Percentiles rank a stretch among this genome's conserved stretches.
phyloP scores from a whole-genome alignment of 176 grass and related monocot species.

The Aegilops speltoides region DNA sequence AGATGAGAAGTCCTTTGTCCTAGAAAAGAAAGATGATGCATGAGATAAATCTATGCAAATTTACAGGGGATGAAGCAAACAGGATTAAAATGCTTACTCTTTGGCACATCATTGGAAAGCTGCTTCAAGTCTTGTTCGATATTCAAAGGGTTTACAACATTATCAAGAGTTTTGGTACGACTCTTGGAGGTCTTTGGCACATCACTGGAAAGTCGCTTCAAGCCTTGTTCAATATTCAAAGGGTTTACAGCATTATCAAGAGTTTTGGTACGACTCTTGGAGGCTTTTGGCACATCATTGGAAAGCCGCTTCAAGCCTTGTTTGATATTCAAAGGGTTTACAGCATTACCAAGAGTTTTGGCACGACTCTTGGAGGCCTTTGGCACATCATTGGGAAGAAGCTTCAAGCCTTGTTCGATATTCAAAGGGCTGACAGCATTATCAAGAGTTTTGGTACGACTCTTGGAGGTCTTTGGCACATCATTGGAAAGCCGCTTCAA shows the following conservation, averaged over 20 bases:
- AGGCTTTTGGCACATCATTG: conserved; percentile 34
- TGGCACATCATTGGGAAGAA: conserved; percentile 29
- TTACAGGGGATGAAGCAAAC: conserved; percentile 1
- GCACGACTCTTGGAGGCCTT: conserved; percentile 38
- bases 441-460: conserved; percentile 1
- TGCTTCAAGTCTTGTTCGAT: conserved; percentile 39
- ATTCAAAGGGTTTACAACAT: neutral
- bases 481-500: conserved; percentile 39
- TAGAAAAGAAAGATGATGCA: conserved; percentile 27
- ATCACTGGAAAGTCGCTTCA: conserved; percentile 35
- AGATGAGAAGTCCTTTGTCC: conserved; percentile 51
- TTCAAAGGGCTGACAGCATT: conserved; percentile 21
- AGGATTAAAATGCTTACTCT: conserved; percentile 50
- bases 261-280: conserved; percentile 20
- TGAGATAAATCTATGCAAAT: conserved; percentile 19
- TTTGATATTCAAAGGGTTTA: conserved; percentile 20
- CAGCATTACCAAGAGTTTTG: conserved; percentile 15
- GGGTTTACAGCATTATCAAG: neutral
- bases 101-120: conserved; percentile 47
- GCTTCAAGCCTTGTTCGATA: conserved; percentile 42
- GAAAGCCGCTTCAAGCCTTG: conserved; percentile 40
- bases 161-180: conserved; percentile 6
- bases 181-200: conserved; percentile 36
- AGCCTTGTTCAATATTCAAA: conserved; percentile 28
- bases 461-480: conserved; percentile 34